Evolutionary conservation across 75 land plant genomes (phyloP).

Genomic region (Selaginella moellendorffii): DNA sequence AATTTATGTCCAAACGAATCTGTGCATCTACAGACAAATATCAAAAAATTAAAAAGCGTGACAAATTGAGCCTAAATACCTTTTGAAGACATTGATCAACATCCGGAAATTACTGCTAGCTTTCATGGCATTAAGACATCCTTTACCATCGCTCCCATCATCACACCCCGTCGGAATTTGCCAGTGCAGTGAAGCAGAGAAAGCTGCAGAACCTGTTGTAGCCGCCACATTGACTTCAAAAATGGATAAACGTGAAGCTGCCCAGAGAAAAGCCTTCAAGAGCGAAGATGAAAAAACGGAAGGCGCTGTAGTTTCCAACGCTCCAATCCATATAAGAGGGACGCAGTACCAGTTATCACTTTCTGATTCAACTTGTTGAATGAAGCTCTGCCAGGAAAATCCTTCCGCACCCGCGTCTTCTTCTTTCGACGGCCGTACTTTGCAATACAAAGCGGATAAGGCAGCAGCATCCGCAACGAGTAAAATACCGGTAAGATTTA

Average conservation of each 20-base stretch:
- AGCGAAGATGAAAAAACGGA: constrained; percentile 52
- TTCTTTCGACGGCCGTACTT: neutral
- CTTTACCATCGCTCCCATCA: constrained; percentile 63
- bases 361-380: constrained; percentile 17
- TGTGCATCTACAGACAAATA: constrained; percentile 39
- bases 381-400: neutral
- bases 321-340: constrained; percentile 77
- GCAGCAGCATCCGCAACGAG: constrained; percentile 81
- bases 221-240: constrained; percentile 26
- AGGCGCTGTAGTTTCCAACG: constrained; percentile 34
- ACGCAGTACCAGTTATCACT: constrained; percentile 62
- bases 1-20: constrained; percentile 33
- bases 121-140: constrained; percentile 43
- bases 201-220: constrained; percentile 18
- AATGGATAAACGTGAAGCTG: constrained; percentile 43
- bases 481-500: constrained; percentile 66
- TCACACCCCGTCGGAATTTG: constrained; percentile 68
- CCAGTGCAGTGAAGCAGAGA: constrained; percentile 48
- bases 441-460: constrained; percentile 24
- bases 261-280: constrained; percentile 70
- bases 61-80: no score
- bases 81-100: constrained; percentile 45
- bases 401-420: neutral
- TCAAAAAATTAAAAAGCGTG: no score
- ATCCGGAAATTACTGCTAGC: constrained; percentile 30